Evolutionary conservation across 192 early-diverging fungal genomes (phyloP), one percentile per base, ranked within the genome.

Genomic region (Geosiphon pyriformis): DNA sequence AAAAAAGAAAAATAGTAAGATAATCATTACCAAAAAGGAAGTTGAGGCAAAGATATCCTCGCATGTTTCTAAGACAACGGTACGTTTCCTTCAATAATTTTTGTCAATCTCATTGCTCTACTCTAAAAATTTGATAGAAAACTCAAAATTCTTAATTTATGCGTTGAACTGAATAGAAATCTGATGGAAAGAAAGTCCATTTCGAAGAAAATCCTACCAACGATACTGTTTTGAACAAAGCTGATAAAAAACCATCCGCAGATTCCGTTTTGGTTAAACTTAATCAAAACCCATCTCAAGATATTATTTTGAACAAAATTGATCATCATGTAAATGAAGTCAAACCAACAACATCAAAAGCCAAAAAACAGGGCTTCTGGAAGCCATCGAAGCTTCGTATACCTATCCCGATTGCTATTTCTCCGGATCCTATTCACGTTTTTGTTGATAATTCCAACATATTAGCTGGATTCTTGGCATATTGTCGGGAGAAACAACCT

Each of bases 381-480:
- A 12, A 55, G 25, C 20, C 61, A 32, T 34, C 33, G 6, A 27
- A 30, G 20, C 49, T 51, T 31, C 49, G 49, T 0, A 50, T 67
- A 12, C 65, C 65, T 4, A 67, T 67, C 30, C 65, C 65, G 20
- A 57, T 57, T n/a, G 20, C 20, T n/a, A 57, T 67, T 27, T 67
- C 65, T 33, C 15, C 47, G 18, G 65, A 67, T 31, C 65, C 53
- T 31, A 67, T 67, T 37, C 65, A 67, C 35, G 53, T 80, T 58
- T 80, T 80, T 54, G 67, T 80, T 8, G 78, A 80, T 65, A 76
- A 80, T 65, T 80, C 78, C 18, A 80, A 80, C 23, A 80, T 80
- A 20, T 49, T 76, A 2, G 67, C 60, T 7, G 78, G 78, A 47
- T 76, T 77, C 48, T 68, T 73, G 31, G 68, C 73, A 3, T 61